Base-by-base conservation (phyloP, 306 rosid genomes). In the Castanea mollissima region DNA sequence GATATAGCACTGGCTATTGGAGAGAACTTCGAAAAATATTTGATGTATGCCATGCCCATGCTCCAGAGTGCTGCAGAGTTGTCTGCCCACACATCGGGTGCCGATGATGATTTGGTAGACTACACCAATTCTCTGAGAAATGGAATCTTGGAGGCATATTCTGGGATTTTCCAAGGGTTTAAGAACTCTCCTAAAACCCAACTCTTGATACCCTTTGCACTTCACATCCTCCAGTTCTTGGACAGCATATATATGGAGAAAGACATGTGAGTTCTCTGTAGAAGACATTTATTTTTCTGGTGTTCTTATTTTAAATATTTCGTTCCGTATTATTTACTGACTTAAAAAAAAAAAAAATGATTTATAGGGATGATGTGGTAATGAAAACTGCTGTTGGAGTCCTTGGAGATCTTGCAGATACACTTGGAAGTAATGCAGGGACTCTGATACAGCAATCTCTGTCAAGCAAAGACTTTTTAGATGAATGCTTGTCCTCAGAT, bases 371-470 rank as follows among this genome's bases (percentile, higher is more conserved):
- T 82, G 98, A 93, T 60, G 86, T 89, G 81, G 98, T 93, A 32
- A 90, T 88, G 90, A 93, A 93, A 84, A 93, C 98, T n/a, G 98
- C 98, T 77, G 89, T 93, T 64, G 98, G 98, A 52, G 94, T 93
- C 58, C 93, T 93, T 84, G 98, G 98, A 76, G 98, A 93, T 83
- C 90, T 93, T 19, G 98, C 98, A 18, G 98, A 93, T 87, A 93
- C 98, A 5, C 91, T 93, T 49, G 98, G 98, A 74, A 93, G 93
- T 84, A 84, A 87, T 78, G 97, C 98, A 35, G 95, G 97, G 74
- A 86, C 98, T 76, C 87, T 93, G 87, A 93, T 93, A 76, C 97
- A 93, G 86, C 93, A 93, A 63, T 91, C 98, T 77, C 77, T 88
- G 87, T 91, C 97, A 62, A 88, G 97, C 95, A 91, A 87, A 85